Conservation (phyloP, 768 basidiomycete species). For the Tricholoma flavovirens region DNA sequence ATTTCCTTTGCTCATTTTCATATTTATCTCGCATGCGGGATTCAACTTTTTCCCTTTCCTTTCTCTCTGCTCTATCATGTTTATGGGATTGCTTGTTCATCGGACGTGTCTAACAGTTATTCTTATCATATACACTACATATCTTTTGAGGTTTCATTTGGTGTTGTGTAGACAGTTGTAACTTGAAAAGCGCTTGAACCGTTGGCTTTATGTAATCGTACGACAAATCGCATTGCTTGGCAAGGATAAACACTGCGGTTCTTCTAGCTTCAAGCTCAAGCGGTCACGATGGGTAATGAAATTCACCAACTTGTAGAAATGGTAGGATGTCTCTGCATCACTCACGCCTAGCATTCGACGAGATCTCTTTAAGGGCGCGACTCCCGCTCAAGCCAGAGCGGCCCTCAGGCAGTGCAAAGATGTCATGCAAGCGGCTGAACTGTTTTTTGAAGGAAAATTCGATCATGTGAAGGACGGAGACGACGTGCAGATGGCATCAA, state of each 20-base stretch:
- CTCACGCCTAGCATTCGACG: conserved; percentile 1
- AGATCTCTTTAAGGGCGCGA: conserved; percentile 61
- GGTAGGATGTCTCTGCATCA: conserved; percentile 19
- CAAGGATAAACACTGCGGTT: neutral
- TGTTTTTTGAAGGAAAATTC: conserved; percentile 79
- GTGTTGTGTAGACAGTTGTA: neutral
- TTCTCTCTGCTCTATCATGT: neutral
- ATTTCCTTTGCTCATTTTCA: conserved; percentile 3
- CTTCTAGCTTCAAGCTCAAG: neutral
- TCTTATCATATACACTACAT: conserved; percentile 7
- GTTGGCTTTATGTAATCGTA: neutral
- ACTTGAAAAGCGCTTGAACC: too few relatives aligned
- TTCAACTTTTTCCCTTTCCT: neutral
- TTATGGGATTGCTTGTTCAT: conserved; percentile 1
- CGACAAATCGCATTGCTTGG: too few relatives aligned
- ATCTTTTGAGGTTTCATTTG: neutral
- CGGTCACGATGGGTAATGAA: conserved; percentile 43
- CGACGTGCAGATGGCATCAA: conserved; percentile 42
- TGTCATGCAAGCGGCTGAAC: conserved; percentile 89
- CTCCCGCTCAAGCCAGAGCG: conserved; percentile 71
- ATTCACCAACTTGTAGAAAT: conserved; percentile 55
- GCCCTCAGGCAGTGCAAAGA: conserved; percentile 80
- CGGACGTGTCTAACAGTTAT: conserved; percentile 4
- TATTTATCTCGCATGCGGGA: conserved; percentile 7
- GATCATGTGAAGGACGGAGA: conserved; percentile 63